phyloP scores from a whole-genome alignment of 805 yeast genomes.

The Saccharomycopsis sp. region DNA sequence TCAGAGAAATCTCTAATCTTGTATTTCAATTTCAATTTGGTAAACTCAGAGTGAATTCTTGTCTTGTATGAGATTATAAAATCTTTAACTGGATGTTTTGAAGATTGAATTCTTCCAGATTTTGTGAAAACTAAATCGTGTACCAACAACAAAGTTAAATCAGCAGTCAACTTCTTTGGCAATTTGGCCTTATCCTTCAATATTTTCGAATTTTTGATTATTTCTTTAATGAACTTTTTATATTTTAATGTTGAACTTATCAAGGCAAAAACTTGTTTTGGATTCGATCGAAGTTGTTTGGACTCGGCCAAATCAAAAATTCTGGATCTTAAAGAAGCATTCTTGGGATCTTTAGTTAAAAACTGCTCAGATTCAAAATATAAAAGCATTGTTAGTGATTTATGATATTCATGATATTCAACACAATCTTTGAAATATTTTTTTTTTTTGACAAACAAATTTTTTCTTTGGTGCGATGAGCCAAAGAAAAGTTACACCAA shows the following conservation, averaged over 20 bases:
- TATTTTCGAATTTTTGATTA: conserved; percentile 62
- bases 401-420: too few species aligned
- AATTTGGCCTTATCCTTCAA: conserved; percentile 36
- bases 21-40: conserved; percentile 62
- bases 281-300: conserved; percentile 46
- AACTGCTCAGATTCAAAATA: conserved; percentile 35
- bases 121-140: conserved; percentile 74
- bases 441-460: too few species aligned
- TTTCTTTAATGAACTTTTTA: conserved; percentile 47
- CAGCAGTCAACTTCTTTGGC: conserved; percentile 41
- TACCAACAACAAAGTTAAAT: conserved; percentile 52
- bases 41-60: conserved; percentile 72
- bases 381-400: conserved; percentile 31
- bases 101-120: conserved; percentile 77
- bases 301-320: conserved; percentile 40
- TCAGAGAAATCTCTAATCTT: conserved; percentile 49
- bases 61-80: conserved; percentile 70
- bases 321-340: conserved; percentile 45
- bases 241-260: conserved; percentile 70
- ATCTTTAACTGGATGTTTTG: conserved; percentile 79
- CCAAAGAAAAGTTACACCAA: too few species aligned
- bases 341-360: conserved; percentile 28
- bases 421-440: too few species aligned
- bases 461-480: too few species aligned
- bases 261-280: conserved; percentile 80